Percentiles rank a stretch among this genome's conserved stretches.
These are phyloP conservation scores for Trypanosoma brucei DNA, from an alignment of 208 protist genomes.

Conservation along the genomic window DNA sequence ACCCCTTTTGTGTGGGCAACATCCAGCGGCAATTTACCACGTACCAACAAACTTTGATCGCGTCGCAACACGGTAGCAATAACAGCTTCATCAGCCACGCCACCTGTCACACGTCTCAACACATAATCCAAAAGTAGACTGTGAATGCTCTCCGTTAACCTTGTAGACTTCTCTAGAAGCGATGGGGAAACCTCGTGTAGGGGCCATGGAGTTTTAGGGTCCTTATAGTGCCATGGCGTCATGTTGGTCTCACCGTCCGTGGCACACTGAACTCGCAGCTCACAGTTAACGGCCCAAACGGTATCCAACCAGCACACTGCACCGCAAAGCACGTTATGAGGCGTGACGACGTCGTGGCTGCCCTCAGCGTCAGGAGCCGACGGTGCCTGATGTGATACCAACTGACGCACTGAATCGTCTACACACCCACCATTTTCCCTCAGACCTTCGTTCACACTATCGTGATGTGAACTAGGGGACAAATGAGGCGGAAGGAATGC, in stretches of 20 bases:
- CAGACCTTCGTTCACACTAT: too few species aligned
- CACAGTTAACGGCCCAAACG: conserved; percentile 28
- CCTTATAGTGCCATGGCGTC: conserved; percentile 15
- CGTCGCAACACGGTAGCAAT: conserved; percentile 5
- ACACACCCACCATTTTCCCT: too few species aligned
- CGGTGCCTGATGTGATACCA: neutral
- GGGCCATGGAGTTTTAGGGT: conserved; percentile 2
- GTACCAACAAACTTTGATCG: neutral
- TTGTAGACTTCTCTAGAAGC: neutral
- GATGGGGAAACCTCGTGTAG: neutral
- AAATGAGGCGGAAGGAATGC: neutral
- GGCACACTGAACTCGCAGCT: conserved; percentile 1
- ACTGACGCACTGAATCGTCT: neutral
- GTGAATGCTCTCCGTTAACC: conserved; percentile 4
- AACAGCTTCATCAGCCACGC: neutral
- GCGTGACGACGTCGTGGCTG: conserved; percentile 30
- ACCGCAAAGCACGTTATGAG: conserved; percentile 36
- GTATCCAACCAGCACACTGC: conserved; percentile 29
- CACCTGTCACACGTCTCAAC: conserved; percentile 5
- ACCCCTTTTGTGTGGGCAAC: neutral
- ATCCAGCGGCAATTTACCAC: conserved; percentile 5
- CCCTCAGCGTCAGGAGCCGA: conserved; percentile 2
- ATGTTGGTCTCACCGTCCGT: conserved; percentile 3
- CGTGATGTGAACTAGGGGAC: neutral
- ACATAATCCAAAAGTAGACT: conserved; percentile 7